Evolutionary conservation across 2,329 filamentous ascomycete genomes (phyloP), one percentile per base, ranked within the genome.

Genomic region (Trichoderma sp.): DNA sequence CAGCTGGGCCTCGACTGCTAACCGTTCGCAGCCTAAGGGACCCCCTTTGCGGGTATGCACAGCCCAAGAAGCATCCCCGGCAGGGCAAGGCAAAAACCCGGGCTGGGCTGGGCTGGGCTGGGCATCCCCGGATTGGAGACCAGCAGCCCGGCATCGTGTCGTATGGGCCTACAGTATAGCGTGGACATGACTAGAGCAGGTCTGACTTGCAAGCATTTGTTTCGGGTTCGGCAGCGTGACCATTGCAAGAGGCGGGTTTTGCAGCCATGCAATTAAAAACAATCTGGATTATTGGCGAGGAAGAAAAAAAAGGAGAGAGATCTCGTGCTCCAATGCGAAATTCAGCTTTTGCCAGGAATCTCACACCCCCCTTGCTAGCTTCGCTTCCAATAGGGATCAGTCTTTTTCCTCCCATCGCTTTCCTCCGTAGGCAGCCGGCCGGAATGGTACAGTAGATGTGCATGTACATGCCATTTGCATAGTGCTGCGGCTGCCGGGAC

Each of bases 251-350:
- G 37, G 37, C 40, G 47, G 47, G 19, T 21, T 57, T 52, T 62
- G 21, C 53, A 55, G 53, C 37, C 37, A 27, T 58, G 58, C 58
- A 37, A 57, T 49, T 1, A 35, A 37, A 57, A 62, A 6, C 1
- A 43, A 43, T 6, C 6, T 6, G 5, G 5, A 19, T 5, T 40
- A 19, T 6, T 5, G 37, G 40, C 37, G 31, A 11, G 24, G 31
- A 11, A 11, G n/a, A n/a, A 62, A 40, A 61, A 40, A 60, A 27
- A n/a, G 35, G 57, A 33, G 49, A 68, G 35, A 60, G 56, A 60
- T 68, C 65, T 61, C 56, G 57, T 60, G 65, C 57, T 31, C 56
- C n/a, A 33, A 40, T 67, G 33, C 52, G 33, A 43, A 43, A 55
- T 64, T 43, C 61, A 31, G 49, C 40, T 19, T 43, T n/a, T 43